Conservation (phyloP, 345 rosid genomes). For the Eucalyptus virginea region DNA sequence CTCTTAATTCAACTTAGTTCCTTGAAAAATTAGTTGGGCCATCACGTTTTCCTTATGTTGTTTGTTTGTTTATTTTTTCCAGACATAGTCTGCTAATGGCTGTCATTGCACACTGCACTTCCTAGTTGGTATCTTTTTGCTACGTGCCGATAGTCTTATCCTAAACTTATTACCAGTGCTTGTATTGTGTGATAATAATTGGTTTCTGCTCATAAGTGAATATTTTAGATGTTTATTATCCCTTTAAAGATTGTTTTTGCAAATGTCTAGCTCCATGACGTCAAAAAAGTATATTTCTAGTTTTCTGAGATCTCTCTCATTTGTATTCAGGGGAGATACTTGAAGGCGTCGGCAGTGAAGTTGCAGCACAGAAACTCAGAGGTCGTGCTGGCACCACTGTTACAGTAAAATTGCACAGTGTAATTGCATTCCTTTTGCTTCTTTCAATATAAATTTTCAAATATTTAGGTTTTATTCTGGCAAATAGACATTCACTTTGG, state of each 20-base stretch:
- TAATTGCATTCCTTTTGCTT: slow-evolving; percentile 4
- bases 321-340: slow-evolving; percentile 52
- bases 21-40: neutral
- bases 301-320: neutral
- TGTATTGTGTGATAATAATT: neutral
- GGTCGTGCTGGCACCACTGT: slow-evolving; percentile 79
- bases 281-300: neutral
- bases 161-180: neutral
- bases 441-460: neutral
- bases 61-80: neutral
- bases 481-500: neutral
- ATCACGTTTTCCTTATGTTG: neutral
- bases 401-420: slow-evolving; percentile 56
- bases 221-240: neutral
- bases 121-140: neutral
- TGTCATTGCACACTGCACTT: neutral
- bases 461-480: neutral
- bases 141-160: neutral
- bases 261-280: neutral
- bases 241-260: neutral
- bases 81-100: neutral
- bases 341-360: slow-evolving; percentile 63
- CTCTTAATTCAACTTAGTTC: neutral
- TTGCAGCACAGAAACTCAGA: slow-evolving; percentile 81
- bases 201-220: neutral